A percentile compares a stretch with the other conserved stretches of the same genome.
Conservation (phyloP, 1,284 basidiomycete species). For the Stygiomarasmius scandens region DNA sequence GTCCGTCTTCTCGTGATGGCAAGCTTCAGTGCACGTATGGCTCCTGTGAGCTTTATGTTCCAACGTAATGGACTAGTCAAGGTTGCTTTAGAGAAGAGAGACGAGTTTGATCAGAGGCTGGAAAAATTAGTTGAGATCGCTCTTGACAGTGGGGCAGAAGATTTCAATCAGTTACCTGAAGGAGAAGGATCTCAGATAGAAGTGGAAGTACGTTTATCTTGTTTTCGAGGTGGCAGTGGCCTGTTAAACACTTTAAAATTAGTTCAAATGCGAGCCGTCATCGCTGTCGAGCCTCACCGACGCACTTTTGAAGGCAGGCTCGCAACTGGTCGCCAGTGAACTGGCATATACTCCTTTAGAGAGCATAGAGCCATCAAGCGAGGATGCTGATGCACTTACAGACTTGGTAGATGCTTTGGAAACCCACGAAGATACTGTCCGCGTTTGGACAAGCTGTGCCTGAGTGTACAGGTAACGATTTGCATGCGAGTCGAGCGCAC, state of each 20-base stretch:
- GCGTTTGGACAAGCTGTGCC: conserved; percentile 57
- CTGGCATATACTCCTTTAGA: conserved; percentile 59
- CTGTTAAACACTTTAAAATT: no score
- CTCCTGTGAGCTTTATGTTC: conserved; percentile 81
- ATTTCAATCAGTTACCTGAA: conserved; percentile 44
- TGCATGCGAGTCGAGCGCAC: no score
- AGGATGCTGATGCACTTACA: conserved; percentile 46
- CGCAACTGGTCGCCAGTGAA: conserved; percentile 54
- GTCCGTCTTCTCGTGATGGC: conserved; percentile 1
- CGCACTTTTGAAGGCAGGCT: conserved; percentile 37
- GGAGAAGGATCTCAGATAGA: conserved; percentile 30
- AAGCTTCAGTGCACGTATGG: conserved; percentile 59
- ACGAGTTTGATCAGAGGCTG: conserved; percentile 42
- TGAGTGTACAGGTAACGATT: background rate
- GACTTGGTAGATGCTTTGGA: conserved; percentile 59
- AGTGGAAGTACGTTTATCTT: conserved; percentile 41
- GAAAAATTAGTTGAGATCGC: conserved; percentile 56
- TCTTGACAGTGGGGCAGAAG: conserved; percentile 54
- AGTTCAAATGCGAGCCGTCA: conserved; percentile 62
- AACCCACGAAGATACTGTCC: conserved; percentile 63
- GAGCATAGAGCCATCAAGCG: conserved; percentile 36
- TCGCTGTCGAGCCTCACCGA: conserved; percentile 47
- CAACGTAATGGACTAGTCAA: conserved; percentile 67
- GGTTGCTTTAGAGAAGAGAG: conserved; percentile 49
- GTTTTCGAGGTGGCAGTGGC: no score